Evolutionary conservation across 768 basidiomycete genomes (phyloP).

Genomic region (Auricularia sp.): DNA sequence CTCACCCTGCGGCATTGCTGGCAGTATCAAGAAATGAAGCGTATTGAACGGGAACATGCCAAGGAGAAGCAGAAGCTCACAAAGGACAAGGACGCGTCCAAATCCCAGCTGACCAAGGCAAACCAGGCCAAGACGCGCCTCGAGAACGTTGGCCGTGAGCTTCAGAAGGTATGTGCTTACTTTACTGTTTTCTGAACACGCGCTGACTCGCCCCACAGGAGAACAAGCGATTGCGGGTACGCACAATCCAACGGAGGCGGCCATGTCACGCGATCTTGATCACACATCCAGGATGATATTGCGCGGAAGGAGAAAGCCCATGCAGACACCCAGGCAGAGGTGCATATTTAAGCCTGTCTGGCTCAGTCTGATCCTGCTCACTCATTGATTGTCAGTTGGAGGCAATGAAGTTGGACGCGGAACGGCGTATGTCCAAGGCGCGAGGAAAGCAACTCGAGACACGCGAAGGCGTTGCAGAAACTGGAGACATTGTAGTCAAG

Average conservation of each 20-base stretch:
- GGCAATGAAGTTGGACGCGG: slow-evolving; percentile 67
- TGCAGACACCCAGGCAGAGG: slow-evolving; percentile 83
- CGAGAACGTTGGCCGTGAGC: slow-evolving; percentile 79
- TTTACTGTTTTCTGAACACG: background rate
- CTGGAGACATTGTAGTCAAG: slow-evolving; percentile 85
- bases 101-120: slow-evolving; percentile 75
- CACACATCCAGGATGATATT: slow-evolving; percentile 59
- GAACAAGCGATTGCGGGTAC: slow-evolving; percentile 77
- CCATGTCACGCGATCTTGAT: slow-evolving; percentile 6
- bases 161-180: slow-evolving; percentile 59
- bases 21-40: slow-evolving; percentile 82
- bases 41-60: slow-evolving; percentile 77
- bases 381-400: background rate
- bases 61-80: slow-evolving; percentile 86
- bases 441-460: slow-evolving; percentile 72
- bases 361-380: too few relatives aligned
- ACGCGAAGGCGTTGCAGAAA: slow-evolving; percentile 38
- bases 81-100: slow-evolving; percentile 88
- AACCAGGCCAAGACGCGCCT: slow-evolving; percentile 85
- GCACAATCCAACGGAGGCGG: slow-evolving; percentile 12
- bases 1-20: slow-evolving; percentile 11
- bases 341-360: slow-evolving; percentile 15
- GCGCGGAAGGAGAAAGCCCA: slow-evolving; percentile 69
- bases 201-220: slow-evolving; percentile 39
- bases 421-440: slow-evolving; percentile 68